Percentiles rank a stretch among this genome's conserved stretches.
These are phyloP conservation scores for Lasiodiplodia hormozganensis DNA, from an alignment of 2,329 filamentous ascomycete species.

Conservation along the genomic window DNA sequence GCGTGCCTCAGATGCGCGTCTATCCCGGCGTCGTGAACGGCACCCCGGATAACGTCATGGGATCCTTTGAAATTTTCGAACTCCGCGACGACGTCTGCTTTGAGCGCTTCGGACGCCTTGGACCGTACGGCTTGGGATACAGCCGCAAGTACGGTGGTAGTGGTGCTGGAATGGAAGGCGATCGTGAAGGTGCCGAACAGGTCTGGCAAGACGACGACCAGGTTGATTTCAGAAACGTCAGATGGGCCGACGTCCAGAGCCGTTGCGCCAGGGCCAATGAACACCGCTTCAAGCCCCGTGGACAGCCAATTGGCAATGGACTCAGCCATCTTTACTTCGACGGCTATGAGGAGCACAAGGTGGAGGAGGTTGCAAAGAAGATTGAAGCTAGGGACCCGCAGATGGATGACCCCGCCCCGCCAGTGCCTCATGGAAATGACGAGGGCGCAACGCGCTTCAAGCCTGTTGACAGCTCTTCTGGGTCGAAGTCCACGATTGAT, in stretches of 20 bases:
- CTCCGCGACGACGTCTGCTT: constrained; percentile 89
- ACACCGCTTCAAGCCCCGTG: constrained; percentile 65
- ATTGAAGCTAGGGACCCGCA: constrained; percentile 12
- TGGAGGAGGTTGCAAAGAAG: constrained; percentile 30
- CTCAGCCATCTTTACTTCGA: constrained; percentile 48
- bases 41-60: constrained; percentile 83
- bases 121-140: constrained; percentile 90
- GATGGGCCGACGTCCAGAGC: constrained; percentile 81
- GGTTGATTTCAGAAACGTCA: constrained; percentile 77
- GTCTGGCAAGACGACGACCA: constrained; percentile 76
- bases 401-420: constrained; percentile 11
- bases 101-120: constrained; percentile 86
- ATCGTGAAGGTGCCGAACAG: constrained; percentile 78
- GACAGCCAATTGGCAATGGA: constrained; percentile 36
- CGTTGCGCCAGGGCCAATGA: constrained; percentile 76
- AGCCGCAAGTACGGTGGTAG: constrained; percentile 78
- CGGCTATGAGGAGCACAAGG: constrained; percentile 44
- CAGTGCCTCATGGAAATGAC: constrained; percentile 9
- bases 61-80: constrained; percentile 83
- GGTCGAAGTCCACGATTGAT: constrained; percentile 1
- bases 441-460: constrained; percentile 17
- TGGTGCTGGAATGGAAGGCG: constrained; percentile 84
- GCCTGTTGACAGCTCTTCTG: not conserved
- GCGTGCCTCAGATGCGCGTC: constrained; percentile 73
- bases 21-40: constrained; percentile 81